Conservation (phyloP, 108 stramenopile genomes). For the Cyclotella sp. region DNA sequence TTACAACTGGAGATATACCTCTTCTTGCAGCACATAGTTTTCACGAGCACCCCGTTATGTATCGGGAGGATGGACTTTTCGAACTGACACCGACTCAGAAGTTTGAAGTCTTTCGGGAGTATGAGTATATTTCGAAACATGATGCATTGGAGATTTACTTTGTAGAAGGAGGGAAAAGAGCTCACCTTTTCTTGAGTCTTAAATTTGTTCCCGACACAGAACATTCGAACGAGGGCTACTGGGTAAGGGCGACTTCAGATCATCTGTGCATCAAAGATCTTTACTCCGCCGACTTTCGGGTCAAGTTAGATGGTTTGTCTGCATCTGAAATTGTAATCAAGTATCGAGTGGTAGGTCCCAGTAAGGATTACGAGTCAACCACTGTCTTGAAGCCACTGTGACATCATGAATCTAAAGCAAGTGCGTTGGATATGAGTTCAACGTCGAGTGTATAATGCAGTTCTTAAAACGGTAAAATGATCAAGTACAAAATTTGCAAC, state of each 20-base stretch:
- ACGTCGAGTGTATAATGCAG: background rate
- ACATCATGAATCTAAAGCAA: too few species aligned
- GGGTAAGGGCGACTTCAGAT: constrained; percentile 71
- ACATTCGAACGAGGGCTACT: constrained; percentile 35
- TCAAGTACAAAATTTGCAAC: background rate
- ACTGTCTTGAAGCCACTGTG: constrained; percentile 59
- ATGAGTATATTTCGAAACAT: constrained; percentile 57
- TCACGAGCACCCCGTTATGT: constrained; percentile 43
- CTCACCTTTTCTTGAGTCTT: constrained; percentile 70
- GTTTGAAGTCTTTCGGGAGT: constrained; percentile 73
- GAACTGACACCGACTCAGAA: constrained; percentile 58
- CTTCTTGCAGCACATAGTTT: background rate
- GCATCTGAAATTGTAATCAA: constrained; percentile 67
- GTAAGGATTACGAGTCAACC: constrained; percentile 75
- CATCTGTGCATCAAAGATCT: constrained; percentile 81
- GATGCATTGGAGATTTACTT: constrained; percentile 68
- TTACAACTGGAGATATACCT: background rate
- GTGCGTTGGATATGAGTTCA: background rate
- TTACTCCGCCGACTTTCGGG: constrained; percentile 63
- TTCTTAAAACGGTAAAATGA: background rate
- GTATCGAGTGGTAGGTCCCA: constrained; percentile 72
- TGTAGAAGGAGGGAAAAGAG: constrained; percentile 66
- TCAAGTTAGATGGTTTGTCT: constrained; percentile 62
- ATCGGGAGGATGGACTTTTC: constrained; percentile 73
- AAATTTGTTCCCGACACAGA: constrained; percentile 57